Conservation (phyloP, 257 asterid genomes). For the Penstemon davidsonii region DNA sequence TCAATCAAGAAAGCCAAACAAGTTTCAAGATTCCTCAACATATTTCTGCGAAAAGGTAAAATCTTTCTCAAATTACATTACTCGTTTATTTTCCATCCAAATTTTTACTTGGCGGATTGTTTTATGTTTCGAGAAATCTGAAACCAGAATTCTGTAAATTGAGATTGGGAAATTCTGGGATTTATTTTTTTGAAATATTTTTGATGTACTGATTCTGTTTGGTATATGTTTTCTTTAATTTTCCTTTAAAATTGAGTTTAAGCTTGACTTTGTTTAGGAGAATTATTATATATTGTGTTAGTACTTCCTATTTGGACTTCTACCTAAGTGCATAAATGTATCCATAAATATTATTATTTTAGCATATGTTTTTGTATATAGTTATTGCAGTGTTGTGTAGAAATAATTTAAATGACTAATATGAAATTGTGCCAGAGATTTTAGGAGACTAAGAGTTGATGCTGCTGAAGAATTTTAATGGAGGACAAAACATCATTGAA, state of each 20-base stretch:
- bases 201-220: background rate
- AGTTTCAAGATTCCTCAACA: conserved; percentile 22
- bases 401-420: background rate
- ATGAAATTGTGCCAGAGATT: conserved; percentile 13
- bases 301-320: background rate
- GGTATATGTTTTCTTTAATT: background rate
- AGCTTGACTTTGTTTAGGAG: background rate
- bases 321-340: background rate
- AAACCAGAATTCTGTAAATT: background rate
- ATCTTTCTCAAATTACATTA: conserved; percentile 12
- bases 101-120: conserved; percentile 11
- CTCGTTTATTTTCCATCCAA: too few species aligned
- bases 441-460: conserved; percentile 37
- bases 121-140: conserved; percentile 9
- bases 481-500: conserved; percentile 71
- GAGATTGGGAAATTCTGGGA: background rate
- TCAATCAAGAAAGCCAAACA: conserved; percentile 8
- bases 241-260: background rate
- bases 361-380: background rate
- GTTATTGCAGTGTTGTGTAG: background rate
- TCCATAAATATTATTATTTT: background rate
- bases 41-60: conserved; percentile 23
- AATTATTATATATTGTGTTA: background rate
- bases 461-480: conserved; percentile 46
- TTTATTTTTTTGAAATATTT: background rate